Evolutionary conservation across 2,329 filamentous ascomycete species (phyloP).

Genomic region (Ascocoryne sarcoides): DNA sequence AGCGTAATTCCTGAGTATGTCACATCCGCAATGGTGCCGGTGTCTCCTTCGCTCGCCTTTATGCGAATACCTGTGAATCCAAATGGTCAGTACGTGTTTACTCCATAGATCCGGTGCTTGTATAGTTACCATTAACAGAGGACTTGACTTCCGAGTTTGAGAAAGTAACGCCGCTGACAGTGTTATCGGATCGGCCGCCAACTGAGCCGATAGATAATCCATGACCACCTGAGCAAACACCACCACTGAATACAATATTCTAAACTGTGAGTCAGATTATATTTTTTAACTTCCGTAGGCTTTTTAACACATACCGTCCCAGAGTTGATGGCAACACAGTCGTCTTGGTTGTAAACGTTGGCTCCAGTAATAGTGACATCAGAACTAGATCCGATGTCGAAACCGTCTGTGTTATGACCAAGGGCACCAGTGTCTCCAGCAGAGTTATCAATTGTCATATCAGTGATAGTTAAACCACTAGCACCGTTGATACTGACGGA

Average conservation of each 20-base stretch:
- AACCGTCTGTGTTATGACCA: slow-evolving; percentile 44
- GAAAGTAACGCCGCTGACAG: slow-evolving; percentile 43
- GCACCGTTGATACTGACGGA: slow-evolving; percentile 30
- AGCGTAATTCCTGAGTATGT: slow-evolving; percentile 44
- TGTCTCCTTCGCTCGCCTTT: slow-evolving; percentile 45
- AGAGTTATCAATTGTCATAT: slow-evolving; percentile 47
- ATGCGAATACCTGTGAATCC: slow-evolving; percentile 44
- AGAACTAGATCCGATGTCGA: slow-evolving; percentile 38
- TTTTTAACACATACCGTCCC: slow-evolving; percentile 32
- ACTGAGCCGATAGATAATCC: slow-evolving; percentile 50
- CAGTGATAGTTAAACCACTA: slow-evolving; percentile 35
- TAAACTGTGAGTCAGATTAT: slow-evolving; percentile 25
- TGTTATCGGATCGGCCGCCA: slow-evolving; percentile 46
- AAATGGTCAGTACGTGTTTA: slow-evolving; percentile 35
- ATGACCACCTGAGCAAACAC: slow-evolving; percentile 22
- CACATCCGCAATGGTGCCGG: slow-evolving; percentile 42
- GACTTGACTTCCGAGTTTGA: slow-evolving; percentile 36
- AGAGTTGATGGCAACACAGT: slow-evolving; percentile 49
- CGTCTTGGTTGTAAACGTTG: slow-evolving; percentile 48
- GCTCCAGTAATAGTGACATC: slow-evolving; percentile 40
- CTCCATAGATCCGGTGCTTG: slow-evolving; percentile 19
- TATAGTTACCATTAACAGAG: slow-evolving; percentile 45
- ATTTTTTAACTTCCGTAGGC: slow-evolving; percentile 30
- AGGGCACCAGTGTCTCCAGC: slow-evolving; percentile 37
- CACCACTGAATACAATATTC: slow-evolving; percentile 17